Evolutionary conservation across 139 green algal species (phyloP).

Genomic region (Asterochloris sp.): DNA sequence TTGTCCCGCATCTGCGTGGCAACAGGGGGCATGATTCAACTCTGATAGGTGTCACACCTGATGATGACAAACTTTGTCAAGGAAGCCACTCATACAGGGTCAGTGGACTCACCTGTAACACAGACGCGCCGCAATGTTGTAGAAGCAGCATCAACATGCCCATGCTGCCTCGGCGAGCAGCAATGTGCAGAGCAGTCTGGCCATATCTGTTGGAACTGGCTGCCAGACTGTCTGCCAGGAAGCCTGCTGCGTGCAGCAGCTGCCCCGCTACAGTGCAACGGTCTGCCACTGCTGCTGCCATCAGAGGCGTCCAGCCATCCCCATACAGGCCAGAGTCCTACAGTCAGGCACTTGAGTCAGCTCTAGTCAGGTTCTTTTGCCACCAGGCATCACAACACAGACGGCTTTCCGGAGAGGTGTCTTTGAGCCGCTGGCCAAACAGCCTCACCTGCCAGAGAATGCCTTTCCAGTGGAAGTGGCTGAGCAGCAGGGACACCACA

Average conservation of each 20-base stretch:
- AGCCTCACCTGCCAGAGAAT: constrained; percentile 55
- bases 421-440: background rate
- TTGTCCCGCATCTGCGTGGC: no score
- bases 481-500: constrained; percentile 64
- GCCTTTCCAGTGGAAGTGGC: constrained; percentile 29
- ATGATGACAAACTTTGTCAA: no score
- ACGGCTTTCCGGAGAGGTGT: background rate
- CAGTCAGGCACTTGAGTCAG: background rate
- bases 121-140: constrained; percentile 20
- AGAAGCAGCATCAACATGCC: constrained; percentile 53
- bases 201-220: constrained; percentile 46
- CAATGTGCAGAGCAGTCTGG: constrained; percentile 70
- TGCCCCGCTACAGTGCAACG: constrained; percentile 28
- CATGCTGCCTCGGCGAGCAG: constrained; percentile 62
- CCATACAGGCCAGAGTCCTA: constrained; percentile 54
- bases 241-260: constrained; percentile 54
- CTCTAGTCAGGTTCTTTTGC: background rate
- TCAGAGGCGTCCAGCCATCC: constrained; percentile 87
- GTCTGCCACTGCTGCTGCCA: constrained; percentile 77
- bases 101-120: constrained; percentile 4
- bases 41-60: no score
- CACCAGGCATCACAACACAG: background rate
- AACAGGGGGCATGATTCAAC: no score
- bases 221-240: constrained; percentile 31
- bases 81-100: background rate